These are phyloP conservation scores for Talaromyces sp. DNA, from an alignment of 2,329 filamentous ascomycete species.

Conservation along the genomic window DNA sequence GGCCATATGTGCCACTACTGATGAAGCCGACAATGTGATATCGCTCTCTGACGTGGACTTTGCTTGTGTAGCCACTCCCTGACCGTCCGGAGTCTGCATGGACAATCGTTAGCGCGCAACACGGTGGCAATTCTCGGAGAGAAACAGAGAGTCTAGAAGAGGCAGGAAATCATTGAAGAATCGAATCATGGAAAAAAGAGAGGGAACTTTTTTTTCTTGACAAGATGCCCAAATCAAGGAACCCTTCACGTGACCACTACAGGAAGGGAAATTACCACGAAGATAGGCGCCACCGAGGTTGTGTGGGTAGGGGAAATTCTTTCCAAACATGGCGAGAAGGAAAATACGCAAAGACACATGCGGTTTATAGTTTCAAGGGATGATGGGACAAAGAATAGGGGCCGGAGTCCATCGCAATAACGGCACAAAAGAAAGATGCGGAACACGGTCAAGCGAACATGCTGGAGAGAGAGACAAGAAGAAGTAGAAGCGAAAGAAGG, in stretches of 20 bases:
- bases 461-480: constrained; percentile 11
- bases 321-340: constrained; percentile 33
- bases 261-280: constrained; percentile 34
- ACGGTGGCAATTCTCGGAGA: constrained; percentile 10
- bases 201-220: background rate
- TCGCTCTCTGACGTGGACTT: constrained; percentile 83
- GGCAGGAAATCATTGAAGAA: background rate
- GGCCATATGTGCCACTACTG: constrained; percentile 93
- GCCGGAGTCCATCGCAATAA: constrained; percentile 10
- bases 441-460: constrained; percentile 8
- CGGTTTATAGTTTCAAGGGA: background rate
- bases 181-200: background rate
- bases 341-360: background rate
- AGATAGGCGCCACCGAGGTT: constrained; percentile 34
- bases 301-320: constrained; percentile 34
- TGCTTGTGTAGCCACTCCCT: constrained; percentile 54
- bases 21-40: constrained; percentile 99
- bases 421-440: constrained; percentile 13
- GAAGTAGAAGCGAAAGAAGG: constrained; percentile 2
- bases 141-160: constrained; percentile 10
- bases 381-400: background rate
- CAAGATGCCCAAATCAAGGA: constrained; percentile 11
- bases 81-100: constrained; percentile 36
- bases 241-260: constrained; percentile 11
- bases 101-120: constrained; percentile 20